Base-by-base conservation (phyloP, 805 yeast species). In the Starmerella scarabaei region DNA sequence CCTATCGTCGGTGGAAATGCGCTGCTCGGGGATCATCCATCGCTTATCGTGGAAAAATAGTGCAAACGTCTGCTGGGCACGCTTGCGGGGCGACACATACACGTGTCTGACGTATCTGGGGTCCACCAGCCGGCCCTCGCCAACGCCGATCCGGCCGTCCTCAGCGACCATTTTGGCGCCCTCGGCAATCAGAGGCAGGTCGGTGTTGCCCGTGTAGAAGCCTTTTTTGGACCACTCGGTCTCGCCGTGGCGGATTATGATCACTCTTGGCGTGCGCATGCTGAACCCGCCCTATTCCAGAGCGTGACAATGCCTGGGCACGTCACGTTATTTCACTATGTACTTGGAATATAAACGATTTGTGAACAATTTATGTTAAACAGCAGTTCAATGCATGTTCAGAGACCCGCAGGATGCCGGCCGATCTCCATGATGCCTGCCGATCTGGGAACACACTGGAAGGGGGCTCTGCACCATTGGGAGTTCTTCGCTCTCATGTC, bases 221-320 rank as follows among this genome's bases (percentile, higher is more conserved):
- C 97, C 97, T 2, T 85, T 71, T 54, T 80, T 77, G 34, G 96
- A 86, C 97, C 97, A 86, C 59, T 78, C 93, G 2, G 97, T 86
- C 64, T 86, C 94, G 21, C 72, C 67, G 38, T 63, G 67, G 21
- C 67, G 62, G 21, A 63, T 53, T 36, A 63, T 53, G 30, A 62
- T 61, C 4, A 61, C 57, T 33, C 66, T 44, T 3, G 66, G 66
- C 11, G 65, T 55, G 9, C 26, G 26, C 26, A 23, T 23, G n/a
- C n/a, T n/a, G n/a, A n/a, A n/a, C n/a, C n/a, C n/a, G n/a, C n/a
- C n/a, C n/a, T n/a, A n/a, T n/a, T n/a, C n/a, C n/a, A n/a, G n/a
- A n/a, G n/a, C n/a, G n/a, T n/a, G n/a, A n/a, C n/a, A n/a, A n/a
- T n/a, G n/a, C n/a, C n/a, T n/a, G n/a, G n/a, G n/a, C n/a, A n/a